phyloP scores from a whole-genome alignment of 441 rosid species.

The Erodium chrysanthum region DNA sequence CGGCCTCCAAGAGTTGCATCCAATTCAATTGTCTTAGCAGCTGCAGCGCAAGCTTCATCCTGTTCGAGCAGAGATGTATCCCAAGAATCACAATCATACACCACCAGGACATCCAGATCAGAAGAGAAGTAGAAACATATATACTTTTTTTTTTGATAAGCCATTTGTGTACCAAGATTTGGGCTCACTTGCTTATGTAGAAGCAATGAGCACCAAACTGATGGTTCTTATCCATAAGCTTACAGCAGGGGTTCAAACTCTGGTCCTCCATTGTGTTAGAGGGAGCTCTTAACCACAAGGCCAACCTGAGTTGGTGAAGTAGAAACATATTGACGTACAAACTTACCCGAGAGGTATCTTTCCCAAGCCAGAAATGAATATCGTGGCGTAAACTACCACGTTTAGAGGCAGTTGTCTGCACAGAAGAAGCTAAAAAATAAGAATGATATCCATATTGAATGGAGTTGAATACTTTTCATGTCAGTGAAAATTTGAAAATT shows the following conservation, averaged over 20 bases:
- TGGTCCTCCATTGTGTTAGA: too few relatives aligned
- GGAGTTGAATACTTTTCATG: background rate
- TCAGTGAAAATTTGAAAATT: too few relatives aligned
- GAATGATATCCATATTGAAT: constrained; percentile 52
- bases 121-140: background rate
- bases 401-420: constrained; percentile 65
- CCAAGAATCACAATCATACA: background rate
- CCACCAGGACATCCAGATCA: background rate
- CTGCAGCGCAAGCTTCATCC: constrained; percentile 99
- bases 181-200: too few relatives aligned
- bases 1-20: constrained; percentile 95
- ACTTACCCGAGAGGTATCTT: constrained; percentile 83
- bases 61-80: constrained; percentile 17
- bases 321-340: constrained; percentile 14
- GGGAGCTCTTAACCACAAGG: too few relatives aligned
- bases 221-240: too few relatives aligned
- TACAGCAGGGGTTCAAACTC: too few relatives aligned
- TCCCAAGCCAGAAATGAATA: constrained; percentile 97
- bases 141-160: too few relatives aligned
- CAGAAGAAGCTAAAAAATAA: constrained; percentile 11
- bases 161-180: too few relatives aligned
- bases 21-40: constrained; percentile 87
- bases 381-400: constrained; percentile 81
- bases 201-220: too few relatives aligned
- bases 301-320: too few relatives aligned